phyloP scores from a whole-genome alignment of 2,329 filamentous ascomycete genomes.

The Chalara sp. region DNA sequence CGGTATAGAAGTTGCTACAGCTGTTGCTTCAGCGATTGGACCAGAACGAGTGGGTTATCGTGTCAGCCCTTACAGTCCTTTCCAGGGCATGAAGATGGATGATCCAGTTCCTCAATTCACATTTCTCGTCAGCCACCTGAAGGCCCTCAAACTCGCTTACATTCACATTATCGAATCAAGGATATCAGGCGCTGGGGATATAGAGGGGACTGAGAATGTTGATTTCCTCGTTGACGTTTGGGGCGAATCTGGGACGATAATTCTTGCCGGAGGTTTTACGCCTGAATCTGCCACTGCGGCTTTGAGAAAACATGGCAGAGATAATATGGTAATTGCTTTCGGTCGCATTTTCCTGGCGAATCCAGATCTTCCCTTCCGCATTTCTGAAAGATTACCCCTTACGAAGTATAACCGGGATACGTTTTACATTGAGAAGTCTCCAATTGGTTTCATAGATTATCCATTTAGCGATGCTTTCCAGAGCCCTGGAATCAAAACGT shows the following conservation, averaged over 20 bases:
- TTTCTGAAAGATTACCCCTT: conserved; percentile 33
- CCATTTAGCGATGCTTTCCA: too few species aligned
- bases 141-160: conserved; percentile 48
- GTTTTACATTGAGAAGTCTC: conserved; percentile 26
- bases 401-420: conserved; percentile 32
- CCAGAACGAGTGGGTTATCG: conserved; percentile 47
- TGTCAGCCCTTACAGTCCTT: conserved; percentile 52
- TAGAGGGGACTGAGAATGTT: conserved; percentile 31
- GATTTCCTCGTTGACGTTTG: conserved; percentile 40
- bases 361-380: conserved; percentile 36
- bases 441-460: too few species aligned
- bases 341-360: conserved; percentile 39
- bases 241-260: conserved; percentile 35
- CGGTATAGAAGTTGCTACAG: conserved; percentile 44
- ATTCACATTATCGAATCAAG: conserved; percentile 53
- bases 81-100: conserved; percentile 57
- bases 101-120: conserved; percentile 58
- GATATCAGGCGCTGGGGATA: conserved; percentile 27
- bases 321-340: conserved; percentile 34
- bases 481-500: too few species aligned
- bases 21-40: conserved; percentile 43
- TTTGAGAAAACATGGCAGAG: conserved; percentile 28
- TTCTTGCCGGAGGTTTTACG: conserved; percentile 42
- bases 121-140: conserved; percentile 45
- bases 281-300: conserved; percentile 32